phyloP scores from a whole-genome alignment of 495 filamentous ascomycete genomes.

The Hypoxylon intermedium region DNA sequence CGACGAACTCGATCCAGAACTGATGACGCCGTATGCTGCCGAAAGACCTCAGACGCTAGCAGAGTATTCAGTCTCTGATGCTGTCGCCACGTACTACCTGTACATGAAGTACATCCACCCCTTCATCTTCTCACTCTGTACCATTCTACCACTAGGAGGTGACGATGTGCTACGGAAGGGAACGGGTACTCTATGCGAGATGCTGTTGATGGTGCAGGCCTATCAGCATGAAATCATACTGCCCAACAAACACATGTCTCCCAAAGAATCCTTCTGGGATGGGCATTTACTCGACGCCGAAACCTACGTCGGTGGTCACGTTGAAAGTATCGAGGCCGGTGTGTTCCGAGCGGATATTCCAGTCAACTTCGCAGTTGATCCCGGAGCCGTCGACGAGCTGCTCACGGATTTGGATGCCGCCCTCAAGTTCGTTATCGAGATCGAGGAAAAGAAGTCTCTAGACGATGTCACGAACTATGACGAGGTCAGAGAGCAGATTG shows the following conservation, averaged over 20 bases:
- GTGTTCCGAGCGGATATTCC: slow-evolving; percentile 97
- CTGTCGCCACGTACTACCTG: slow-evolving; percentile 97
- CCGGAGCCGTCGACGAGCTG: slow-evolving; percentile 86
- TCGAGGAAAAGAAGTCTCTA: slow-evolving; percentile 93
- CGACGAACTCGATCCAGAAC: slow-evolving; percentile 95
- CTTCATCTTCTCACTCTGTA: slow-evolving; percentile 98
- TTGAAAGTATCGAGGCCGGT: slow-evolving; percentile 98
- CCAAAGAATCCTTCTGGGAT: slow-evolving; percentile 93
- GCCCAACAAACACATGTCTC: slow-evolving; percentile 94
- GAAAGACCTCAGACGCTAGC: slow-evolving; percentile 93
- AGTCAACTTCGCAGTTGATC: slow-evolving; percentile 87
- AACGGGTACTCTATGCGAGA: slow-evolving; percentile 96
- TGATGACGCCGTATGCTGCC: slow-evolving; percentile 94
- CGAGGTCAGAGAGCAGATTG: slow-evolving; percentile 87
- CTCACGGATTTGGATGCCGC: slow-evolving; percentile 87
- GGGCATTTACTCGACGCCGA: slow-evolving; percentile 95
- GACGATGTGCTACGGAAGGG: slow-evolving; percentile 94
- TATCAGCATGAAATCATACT: slow-evolving; percentile 90
- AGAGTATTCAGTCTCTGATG: slow-evolving; percentile 99
- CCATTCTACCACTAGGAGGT: slow-evolving; percentile 89
- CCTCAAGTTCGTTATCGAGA: slow-evolving; percentile 85
- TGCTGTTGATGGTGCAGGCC: slow-evolving; percentile 98
- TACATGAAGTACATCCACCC: slow-evolving; percentile 99
- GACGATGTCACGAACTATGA: slow-evolving; percentile 93
- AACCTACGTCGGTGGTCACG: slow-evolving; percentile 97